These are phyloP conservation scores for Drechslerella coelobrocha DNA, from an alignment of 2,329 filamentous ascomycete species.

Conservation along the genomic window DNA sequence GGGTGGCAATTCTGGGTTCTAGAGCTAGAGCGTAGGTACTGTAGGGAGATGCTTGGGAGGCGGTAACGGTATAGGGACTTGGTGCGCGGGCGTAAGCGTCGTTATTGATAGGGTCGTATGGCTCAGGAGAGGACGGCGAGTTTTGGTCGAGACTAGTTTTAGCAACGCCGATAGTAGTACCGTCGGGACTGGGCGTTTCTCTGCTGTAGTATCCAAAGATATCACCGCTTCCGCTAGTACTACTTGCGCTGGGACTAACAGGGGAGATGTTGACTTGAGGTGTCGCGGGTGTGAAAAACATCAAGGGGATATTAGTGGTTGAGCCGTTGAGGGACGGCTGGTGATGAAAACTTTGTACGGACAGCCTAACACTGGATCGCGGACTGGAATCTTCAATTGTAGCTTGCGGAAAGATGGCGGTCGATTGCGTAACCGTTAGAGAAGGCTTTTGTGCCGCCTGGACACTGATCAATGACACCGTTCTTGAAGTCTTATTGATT, in stretches of 20 bases:
- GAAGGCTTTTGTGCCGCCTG: constrained; percentile 36
- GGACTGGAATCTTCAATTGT: constrained; percentile 36
- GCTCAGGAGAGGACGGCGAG: constrained; percentile 24
- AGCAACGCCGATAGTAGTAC: constrained; percentile 30
- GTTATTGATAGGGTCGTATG: constrained; percentile 42
- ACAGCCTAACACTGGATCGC: constrained; percentile 33
- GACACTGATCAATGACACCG: constrained; percentile 39
- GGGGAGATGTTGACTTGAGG: constrained; percentile 48
- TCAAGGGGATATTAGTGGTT: constrained; percentile 46
- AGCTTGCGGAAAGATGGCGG: constrained; percentile 38
- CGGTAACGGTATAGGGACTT: constrained; percentile 25
- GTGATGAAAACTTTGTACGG: constrained; percentile 39
- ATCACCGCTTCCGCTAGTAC: constrained; percentile 28
- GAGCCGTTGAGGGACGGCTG: constrained; percentile 25
- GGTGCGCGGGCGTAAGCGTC: constrained; percentile 24
- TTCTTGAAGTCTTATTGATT: constrained; percentile 20
- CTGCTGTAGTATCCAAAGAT: constrained; percentile 45
- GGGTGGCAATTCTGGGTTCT: constrained; percentile 34
- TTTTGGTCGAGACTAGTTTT: constrained; percentile 39
- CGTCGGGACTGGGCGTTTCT: constrained; percentile 20
- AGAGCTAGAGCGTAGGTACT: constrained; percentile 22
- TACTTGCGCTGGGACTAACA: constrained; percentile 25
- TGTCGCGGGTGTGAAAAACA: constrained; percentile 51
- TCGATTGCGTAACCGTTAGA: constrained; percentile 36
- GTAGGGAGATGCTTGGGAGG: constrained; percentile 36